phyloP scores from a whole-genome alignment of 371 early-diverging fungal genomes.

The Apophysomyces variabilis region DNA sequence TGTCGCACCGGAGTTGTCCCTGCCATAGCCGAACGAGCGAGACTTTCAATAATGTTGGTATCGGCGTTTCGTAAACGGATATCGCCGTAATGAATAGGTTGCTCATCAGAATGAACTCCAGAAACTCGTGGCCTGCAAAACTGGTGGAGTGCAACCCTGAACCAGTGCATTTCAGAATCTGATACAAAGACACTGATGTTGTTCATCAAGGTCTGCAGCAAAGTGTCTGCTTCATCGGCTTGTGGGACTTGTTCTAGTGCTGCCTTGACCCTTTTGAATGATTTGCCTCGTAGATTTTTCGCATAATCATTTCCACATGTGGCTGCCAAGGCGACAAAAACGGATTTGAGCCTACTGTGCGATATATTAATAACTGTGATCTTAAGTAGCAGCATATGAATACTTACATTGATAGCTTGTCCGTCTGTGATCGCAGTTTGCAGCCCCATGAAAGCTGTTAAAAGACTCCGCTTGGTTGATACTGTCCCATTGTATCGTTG shows the following conservation, averaged over 20 bases:
- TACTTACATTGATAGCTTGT: neutral
- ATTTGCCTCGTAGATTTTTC: neutral
- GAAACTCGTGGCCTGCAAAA: slow-evolving; percentile 20
- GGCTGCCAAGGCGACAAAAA: slow-evolving; percentile 5
- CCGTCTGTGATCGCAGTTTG: neutral
- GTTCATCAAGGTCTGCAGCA: slow-evolving; percentile 4
- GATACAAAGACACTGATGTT: neutral
- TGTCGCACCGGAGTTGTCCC: neutral
- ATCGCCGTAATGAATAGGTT: neutral
- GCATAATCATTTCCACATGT: slow-evolving; percentile 21
- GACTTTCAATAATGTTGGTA: neutral
- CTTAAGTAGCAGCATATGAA: neutral
- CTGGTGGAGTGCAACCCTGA: slow-evolving; percentile 15
- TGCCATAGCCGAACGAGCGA: neutral
- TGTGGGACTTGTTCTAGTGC: neutral
- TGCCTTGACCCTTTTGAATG: neutral
- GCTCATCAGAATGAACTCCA: neutral
- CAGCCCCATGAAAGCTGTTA: neutral
- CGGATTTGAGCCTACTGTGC: slow-evolving; percentile 9
- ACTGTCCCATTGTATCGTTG: neutral
- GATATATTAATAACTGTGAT: neutral
- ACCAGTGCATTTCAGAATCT: neutral
- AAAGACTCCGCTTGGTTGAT: neutral
- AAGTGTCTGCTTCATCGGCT: neutral
- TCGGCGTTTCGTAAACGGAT: neutral